Evolutionary conservation across 441 rosid genomes (phyloP).

Genomic region (Dalechampia spathulata): DNA sequence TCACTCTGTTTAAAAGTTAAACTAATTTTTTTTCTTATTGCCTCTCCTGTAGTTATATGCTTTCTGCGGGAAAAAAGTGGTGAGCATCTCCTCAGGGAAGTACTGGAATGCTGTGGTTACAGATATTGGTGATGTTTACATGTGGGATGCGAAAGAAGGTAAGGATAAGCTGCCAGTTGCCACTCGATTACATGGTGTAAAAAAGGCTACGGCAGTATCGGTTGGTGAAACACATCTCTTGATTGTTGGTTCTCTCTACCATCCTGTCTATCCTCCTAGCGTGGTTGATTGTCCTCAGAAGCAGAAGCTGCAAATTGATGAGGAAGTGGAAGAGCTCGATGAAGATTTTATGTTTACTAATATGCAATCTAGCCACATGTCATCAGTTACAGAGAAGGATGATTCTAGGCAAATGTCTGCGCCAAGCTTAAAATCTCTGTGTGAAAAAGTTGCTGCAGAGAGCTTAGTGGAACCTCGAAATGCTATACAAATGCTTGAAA

Average conservation of each 20-base stretch:
- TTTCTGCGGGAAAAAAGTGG: constrained; percentile 49
- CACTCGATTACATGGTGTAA: constrained; percentile 75
- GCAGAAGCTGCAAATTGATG: constrained; percentile 26
- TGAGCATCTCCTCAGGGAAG: constrained; percentile 85
- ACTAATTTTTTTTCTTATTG: constrained; percentile 1
- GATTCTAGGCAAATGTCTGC: constrained; percentile 24
- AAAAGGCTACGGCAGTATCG: constrained; percentile 80
- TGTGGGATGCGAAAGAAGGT: constrained; percentile 81
- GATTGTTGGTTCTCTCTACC: constrained; percentile 77
- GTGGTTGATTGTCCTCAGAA: constrained; percentile 27
- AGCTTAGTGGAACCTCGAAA: constrained; percentile 83
- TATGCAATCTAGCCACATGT: constrained; percentile 29
- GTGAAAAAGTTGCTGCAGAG: constrained; percentile 92
- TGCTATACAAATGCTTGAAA: constrained; percentile 82
- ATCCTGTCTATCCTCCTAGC: constrained; percentile 51
- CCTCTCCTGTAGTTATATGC: constrained; percentile 47
- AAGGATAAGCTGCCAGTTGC: constrained; percentile 51
- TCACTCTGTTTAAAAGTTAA: background rate
- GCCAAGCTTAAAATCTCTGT: constrained; percentile 80
- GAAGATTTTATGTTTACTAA: constrained; percentile 62
- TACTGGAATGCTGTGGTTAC: constrained; percentile 91
- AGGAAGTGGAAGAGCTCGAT: constrained; percentile 46
- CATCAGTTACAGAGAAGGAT: constrained; percentile 26
- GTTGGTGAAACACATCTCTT: constrained; percentile 96
- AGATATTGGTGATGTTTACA: constrained; percentile 77